Base-by-base conservation (phyloP, 2,329 filamentous ascomycete genomes). In the Dissoconium aciculare region DNA sequence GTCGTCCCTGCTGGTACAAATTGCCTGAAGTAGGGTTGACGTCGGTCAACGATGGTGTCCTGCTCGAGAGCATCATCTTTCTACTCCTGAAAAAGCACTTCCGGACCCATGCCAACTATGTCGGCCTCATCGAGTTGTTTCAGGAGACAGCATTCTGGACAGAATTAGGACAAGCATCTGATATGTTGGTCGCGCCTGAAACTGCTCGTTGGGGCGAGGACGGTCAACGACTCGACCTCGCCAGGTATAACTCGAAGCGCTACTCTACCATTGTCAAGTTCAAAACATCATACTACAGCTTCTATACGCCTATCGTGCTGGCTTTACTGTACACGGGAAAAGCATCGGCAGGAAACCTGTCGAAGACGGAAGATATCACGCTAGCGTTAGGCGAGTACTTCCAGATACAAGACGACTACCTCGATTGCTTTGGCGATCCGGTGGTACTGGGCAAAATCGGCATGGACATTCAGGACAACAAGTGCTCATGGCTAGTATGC, bases 281-380 rank as follows among this genome's bases (percentile, higher is more conserved):
- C 75, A 98, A 98, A 74, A 98, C 89, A 13, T 85, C 89, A 30
- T 98, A 91, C 67, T 98, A 98, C 69, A 91, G 80, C 52, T 98
- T 98, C 70, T 95, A 95, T 64, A 78, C 98, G 10, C 89, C 89
- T 36, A 84, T 98, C 33, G 87, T 83, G 6, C 71, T 98, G 26
- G 82, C 89, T 4, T 68, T 98, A 47, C 67, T 87, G 65, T 78
- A 83, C 60, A 72, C 85, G 44, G 76, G 83, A 51, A 67, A 85
- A 37, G 89, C 87, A 13, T 89, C 83, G 6, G 72, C 77, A 15
- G 71, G 79, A 60, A 95, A 94, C 66, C 74, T 98, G 38, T 78
- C 87, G 62, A 78, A 80, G 52, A 78, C 83, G 26, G 73, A 89
- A 57, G 75, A 85, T 44, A 94, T 98, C 52, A 73, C 98, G 37